Base-by-base conservation (phyloP, 768 basidiomycete species). In the Termitomyces sp. region DNA sequence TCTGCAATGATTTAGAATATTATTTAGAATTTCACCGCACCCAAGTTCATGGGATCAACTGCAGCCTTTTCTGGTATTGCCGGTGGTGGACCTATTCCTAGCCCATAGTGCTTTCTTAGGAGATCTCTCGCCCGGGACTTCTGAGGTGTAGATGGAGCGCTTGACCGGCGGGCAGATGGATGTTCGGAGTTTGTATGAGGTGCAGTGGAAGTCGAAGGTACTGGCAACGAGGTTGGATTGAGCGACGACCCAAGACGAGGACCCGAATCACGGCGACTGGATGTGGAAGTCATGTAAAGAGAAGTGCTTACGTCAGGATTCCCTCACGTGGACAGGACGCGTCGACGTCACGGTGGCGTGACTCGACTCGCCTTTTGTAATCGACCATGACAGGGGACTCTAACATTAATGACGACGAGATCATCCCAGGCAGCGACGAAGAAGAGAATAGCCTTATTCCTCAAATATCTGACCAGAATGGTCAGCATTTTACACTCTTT, bases 41-140 rank as follows among this genome's bases (percentile, higher is more conserved):
- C 89, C 56, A 94, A 72, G 63, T 91, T 89, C 88, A 92, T 89
- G 14, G 90, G 88, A 67, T 93, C 91, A 52, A 77, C 76, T 40
- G 78, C 80, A 30, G 80, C 79, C 19, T 76, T 79, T 16, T 82
- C 83, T 2, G 79, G 76, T 1, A 76, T 64, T 21, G 89, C 80
- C 3, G 80, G 76, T 12, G 89, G 91, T 32, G 83, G 83, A 0
- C 85, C 86, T n/a, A 89, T 73, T 17, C 85, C 88, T 27, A 95
- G 71, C 5, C 91, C 91, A 77, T 95, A 95, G 65, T 95, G 92
- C 61, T 90, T 91, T 64, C 93, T 77, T 51, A 94, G 65, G 48
- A 94, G 68, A 66, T 93, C 90, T 61, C 87, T 77, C 12, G 91
- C 91, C 16, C 85, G 76, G 19, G 79, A 74, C 63, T 84, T 85